Evolutionary conservation across 2,329 filamentous ascomycete genomes (phyloP).

Genomic region (Pseudogymnoascus pannorum): DNA sequence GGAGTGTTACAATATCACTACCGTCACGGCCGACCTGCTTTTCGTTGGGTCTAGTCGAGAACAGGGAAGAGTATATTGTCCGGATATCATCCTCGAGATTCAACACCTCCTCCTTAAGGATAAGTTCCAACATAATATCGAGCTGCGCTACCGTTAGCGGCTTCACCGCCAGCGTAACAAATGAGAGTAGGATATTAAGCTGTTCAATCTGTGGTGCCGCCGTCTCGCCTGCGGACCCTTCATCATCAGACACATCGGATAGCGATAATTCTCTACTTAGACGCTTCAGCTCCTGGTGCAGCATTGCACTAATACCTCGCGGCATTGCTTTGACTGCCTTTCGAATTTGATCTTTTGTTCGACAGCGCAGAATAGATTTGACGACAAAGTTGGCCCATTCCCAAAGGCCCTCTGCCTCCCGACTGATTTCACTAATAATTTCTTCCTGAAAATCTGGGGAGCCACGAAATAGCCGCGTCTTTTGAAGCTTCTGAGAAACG

Average conservation of each 20-base stretch:
- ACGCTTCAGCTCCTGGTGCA: background rate
- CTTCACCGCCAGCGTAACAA: background rate
- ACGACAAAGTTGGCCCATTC: conserved; percentile 4
- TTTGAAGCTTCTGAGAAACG: conserved; percentile 1
- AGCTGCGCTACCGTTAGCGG: background rate
- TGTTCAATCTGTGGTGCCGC: background rate
- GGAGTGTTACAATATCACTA: background rate
- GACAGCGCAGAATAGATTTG: background rate
- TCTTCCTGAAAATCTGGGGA: conserved; percentile 5
- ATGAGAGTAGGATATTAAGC: background rate
- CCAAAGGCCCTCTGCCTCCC: conserved; percentile 2
- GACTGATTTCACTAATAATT: background rate
- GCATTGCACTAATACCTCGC: background rate
- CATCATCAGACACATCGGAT: background rate
- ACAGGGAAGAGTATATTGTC: background rate
- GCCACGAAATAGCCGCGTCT: background rate
- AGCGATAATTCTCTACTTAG: background rate
- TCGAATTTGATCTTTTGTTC: background rate
- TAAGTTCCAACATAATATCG: background rate
- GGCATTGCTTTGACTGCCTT: background rate
- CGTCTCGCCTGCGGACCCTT: background rate
- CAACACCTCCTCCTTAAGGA: background rate
- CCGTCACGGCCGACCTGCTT: background rate
- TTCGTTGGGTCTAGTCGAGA: background rate
- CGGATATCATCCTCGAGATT: background rate